These are phyloP conservation scores for Paramecium primaurelia DNA, from an alignment of 73 alveolate genomes.

Conservation along the genomic window DNA sequence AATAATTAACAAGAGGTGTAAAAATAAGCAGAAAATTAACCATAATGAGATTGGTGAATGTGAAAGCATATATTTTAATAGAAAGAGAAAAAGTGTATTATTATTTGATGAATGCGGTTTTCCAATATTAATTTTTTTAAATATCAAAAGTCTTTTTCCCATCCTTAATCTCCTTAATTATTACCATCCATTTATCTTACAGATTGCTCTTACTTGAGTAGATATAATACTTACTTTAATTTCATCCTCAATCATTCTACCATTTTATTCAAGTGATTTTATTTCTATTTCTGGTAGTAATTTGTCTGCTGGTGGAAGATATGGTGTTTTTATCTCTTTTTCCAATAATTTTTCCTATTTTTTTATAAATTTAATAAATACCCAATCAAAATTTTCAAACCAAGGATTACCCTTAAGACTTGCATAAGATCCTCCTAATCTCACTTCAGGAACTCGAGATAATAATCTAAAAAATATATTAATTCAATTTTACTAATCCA, in stretches of 20 bases:
- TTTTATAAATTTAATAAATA: neutral
- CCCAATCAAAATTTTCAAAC: constrained; percentile 73
- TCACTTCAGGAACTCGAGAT: constrained; percentile 64
- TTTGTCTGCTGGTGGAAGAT: constrained; percentile 41
- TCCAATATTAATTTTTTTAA: neutral
- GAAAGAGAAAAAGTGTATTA: neutral
- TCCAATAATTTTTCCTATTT: constrained; percentile 35
- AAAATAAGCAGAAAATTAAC: too few species aligned
- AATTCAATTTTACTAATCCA: constrained; percentile 48
- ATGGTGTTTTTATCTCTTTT: constrained; percentile 52
- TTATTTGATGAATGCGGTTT: neutral
- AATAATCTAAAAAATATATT: constrained; percentile 36
- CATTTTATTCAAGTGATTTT: constrained; percentile 25
- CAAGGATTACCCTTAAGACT: constrained; percentile 63
- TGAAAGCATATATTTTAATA: neutral
- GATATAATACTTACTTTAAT: neutral
- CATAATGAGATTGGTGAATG: neutral
- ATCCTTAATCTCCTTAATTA: neutral
- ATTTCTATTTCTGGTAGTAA: constrained; percentile 40
- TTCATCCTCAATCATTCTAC: constrained; percentile 39
- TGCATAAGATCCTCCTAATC: constrained; percentile 66
- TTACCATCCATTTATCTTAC: neutral
- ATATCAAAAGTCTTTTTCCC: constrained; percentile 37
- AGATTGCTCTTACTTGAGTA: neutral
- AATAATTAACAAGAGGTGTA: neutral